Conservation (phyloP, 257 asterid genomes). For the Paraleonurus japonicus region DNA sequence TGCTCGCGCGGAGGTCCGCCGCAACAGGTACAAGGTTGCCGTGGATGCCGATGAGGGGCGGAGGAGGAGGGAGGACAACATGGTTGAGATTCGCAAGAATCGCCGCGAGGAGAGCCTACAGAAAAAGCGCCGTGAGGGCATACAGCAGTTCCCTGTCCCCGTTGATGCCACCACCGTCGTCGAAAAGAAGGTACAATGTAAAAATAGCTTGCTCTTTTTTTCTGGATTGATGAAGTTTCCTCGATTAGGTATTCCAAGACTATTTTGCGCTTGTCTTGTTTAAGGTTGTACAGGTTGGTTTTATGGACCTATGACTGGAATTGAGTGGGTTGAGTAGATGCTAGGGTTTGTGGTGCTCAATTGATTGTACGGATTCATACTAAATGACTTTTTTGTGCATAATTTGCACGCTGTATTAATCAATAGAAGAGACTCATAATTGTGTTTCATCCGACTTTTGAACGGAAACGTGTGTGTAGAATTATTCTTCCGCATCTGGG, state of each 20-base stretch:
- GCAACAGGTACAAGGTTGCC: slow-evolving; percentile 84
- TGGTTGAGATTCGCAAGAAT: slow-evolving; percentile 93
- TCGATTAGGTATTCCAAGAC: not conserved
- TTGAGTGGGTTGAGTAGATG: slow-evolving; percentile 7
- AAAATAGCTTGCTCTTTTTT: not conserved
- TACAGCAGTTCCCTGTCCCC: slow-evolving; percentile 47
- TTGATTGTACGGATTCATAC: slow-evolving; percentile 8
- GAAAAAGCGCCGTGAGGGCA: slow-evolving; percentile 92
- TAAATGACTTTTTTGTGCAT: not conserved
- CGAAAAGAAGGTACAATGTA: slow-evolving; percentile 60
- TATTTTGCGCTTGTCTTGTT: too few species aligned
- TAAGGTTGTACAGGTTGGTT: not conserved
- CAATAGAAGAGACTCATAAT: not conserved
- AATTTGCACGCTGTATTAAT: not conserved
- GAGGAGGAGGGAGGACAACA: slow-evolving; percentile 85
- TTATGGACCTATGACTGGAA: slow-evolving; percentile 6
- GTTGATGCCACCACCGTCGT: slow-evolving; percentile 40
- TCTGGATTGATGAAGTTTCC: slow-evolving; percentile 5
- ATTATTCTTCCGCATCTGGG: not conserved
- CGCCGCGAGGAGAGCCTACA: slow-evolving; percentile 84
- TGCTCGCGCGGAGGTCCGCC: slow-evolving; percentile 70
- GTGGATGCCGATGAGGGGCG: slow-evolving; percentile 96
- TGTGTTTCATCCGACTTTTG: not conserved
- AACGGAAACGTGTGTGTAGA: not conserved
- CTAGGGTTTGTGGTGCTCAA: slow-evolving; percentile 17